phyloP scores from a whole-genome alignment of 1,284 basidiomycete genomes.

The Pseudozyma pruni region DNA sequence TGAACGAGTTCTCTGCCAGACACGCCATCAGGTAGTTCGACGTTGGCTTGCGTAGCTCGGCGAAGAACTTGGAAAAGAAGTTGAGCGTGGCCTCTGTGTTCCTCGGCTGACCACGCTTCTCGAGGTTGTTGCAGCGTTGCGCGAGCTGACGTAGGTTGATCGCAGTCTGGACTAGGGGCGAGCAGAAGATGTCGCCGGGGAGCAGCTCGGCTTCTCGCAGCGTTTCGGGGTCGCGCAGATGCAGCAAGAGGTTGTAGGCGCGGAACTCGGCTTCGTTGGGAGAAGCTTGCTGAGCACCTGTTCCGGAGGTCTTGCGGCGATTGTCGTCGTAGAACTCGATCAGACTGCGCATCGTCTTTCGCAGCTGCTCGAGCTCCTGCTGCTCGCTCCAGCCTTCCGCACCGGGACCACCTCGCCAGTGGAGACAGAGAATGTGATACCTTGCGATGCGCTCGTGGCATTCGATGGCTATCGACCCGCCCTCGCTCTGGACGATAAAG shows the following conservation, averaged over 20 bases:
- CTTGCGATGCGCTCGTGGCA: conserved; percentile 92
- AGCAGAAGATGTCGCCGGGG: conserved; percentile 77
- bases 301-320: conserved; percentile 44
- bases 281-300: conserved; percentile 75
- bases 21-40: conserved; percentile 71
- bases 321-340: conserved; percentile 91
- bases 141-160: conserved; percentile 82
- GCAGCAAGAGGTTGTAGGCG: conserved; percentile 90
- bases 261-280: conserved; percentile 93
- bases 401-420: conserved; percentile 70
- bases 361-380: conserved; percentile 86
- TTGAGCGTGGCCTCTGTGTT: conserved; percentile 72
- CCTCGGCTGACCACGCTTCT: conserved; percentile 68
- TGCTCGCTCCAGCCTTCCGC: conserved; percentile 77
- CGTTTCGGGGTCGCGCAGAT: conserved; percentile 85
- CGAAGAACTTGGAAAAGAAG: conserved; percentile 74
- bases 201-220: conserved; percentile 77
- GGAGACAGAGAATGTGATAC: conserved; percentile 89
- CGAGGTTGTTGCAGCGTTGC: conserved; percentile 78
- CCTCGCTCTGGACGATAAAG: conserved; percentile 90
- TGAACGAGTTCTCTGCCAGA: conserved; percentile 72
- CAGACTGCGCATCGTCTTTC: conserved; percentile 88
- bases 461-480: conserved; percentile 81
- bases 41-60: conserved; percentile 68
- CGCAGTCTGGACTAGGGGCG: conserved; percentile 83